phyloP scores from a whole-genome alignment of 352 stramenopile genomes.

The Globisporangium irregulare region DNA sequence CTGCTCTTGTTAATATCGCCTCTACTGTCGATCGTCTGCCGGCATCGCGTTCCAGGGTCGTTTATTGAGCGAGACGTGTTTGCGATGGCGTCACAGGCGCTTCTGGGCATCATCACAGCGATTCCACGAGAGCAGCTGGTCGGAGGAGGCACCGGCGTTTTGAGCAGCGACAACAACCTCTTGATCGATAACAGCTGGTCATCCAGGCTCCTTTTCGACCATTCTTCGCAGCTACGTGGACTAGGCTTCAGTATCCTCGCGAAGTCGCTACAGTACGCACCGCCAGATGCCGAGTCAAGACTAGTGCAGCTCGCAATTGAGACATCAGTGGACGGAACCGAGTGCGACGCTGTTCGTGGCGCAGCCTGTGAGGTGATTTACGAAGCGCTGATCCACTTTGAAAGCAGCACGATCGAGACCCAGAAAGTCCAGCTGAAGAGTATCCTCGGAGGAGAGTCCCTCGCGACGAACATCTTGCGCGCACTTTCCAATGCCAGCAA shows the following conservation, averaged over 20 bases:
- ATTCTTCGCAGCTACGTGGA: conserved; percentile 40
- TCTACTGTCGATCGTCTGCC: conserved; percentile 42
- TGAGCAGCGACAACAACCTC: conserved; percentile 34
- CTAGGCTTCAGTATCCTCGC: conserved; percentile 39
- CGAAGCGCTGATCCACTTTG: conserved; percentile 28
- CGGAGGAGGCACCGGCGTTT: conserved; percentile 17
- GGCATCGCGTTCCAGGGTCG: conserved; percentile 51
- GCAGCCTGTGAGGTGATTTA: conserved; percentile 33
- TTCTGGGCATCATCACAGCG: conserved; percentile 28
- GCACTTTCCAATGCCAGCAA: conserved; percentile 27
- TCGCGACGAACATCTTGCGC: conserved; percentile 22
- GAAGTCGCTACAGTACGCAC: not conserved
- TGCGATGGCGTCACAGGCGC: conserved; percentile 32
- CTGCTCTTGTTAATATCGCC: conserved; percentile 37
- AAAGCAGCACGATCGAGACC: conserved; percentile 7
- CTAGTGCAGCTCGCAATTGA: conserved; percentile 46
- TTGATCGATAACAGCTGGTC: conserved; percentile 47
- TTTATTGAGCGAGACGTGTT: conserved; percentile 48
- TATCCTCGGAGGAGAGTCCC: conserved; percentile 20
- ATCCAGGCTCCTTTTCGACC: conserved; percentile 59
- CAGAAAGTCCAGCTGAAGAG: conserved; percentile 20
- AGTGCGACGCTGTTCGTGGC: conserved; percentile 54
- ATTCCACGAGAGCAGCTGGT: conserved; percentile 26
- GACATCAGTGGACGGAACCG: conserved; percentile 42
- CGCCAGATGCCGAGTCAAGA: conserved; percentile 2